Percentiles rank a stretch among this genome's conserved stretches.
Conservation (phyloP, 257 asterid species). For the Capsicum baccatum region DNA sequence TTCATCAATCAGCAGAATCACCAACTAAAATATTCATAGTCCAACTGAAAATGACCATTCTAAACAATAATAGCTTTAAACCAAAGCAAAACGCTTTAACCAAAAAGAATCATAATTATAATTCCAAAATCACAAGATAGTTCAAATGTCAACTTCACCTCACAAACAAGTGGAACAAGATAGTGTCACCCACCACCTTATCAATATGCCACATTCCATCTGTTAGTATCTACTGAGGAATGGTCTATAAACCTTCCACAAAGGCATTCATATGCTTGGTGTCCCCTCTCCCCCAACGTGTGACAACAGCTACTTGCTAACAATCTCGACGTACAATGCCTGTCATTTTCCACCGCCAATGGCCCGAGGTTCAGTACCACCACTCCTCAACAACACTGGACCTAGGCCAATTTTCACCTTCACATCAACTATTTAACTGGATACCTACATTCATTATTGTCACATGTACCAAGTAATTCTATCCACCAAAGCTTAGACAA, state of each 20-base stretch:
- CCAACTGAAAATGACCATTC: neutral
- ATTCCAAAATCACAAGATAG: neutral
- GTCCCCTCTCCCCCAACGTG: conserved; percentile 51
- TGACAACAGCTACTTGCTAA: conserved; percentile 57
- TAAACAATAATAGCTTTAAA: neutral
- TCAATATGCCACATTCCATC: neutral
- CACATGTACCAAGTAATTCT: neutral
- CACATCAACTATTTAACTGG: neutral
- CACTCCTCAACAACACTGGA: conserved; percentile 46
- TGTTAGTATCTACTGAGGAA: conserved; percentile 48
- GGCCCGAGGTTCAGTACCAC: conserved; percentile 40
- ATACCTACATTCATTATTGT: neutral
- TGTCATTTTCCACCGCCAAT: conserved; percentile 27
- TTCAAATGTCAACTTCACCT: neutral
- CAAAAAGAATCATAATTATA: neutral
- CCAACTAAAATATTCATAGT: neutral
- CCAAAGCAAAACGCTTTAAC: neutral
- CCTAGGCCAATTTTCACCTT: conserved; percentile 45
- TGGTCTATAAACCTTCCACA: conserved; percentile 55
- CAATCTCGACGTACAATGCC: conserved; percentile 45
- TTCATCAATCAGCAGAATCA: neutral
- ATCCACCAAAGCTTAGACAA: neutral
- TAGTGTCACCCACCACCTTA: neutral
- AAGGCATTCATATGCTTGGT: conserved; percentile 55
- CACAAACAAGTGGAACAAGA: neutral